Conservation (phyloP, 768 basidiomycete genomes). For the Amanita exitialis region DNA sequence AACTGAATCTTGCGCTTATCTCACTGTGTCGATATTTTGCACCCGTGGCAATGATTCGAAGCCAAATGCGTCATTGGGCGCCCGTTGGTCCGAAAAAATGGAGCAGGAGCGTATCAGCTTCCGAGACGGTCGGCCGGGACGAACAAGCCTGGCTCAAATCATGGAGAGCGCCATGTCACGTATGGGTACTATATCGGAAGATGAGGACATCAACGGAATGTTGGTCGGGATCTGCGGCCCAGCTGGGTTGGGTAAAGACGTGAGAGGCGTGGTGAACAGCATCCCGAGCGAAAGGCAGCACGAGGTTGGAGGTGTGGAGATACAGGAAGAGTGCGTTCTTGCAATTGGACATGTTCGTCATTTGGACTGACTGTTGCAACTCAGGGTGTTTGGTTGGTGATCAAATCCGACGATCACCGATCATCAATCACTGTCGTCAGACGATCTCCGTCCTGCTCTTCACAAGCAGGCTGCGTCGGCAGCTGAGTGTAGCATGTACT, state of each 20-base stretch:
- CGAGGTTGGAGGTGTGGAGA: slow-evolving; percentile 32
- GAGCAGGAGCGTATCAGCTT: background rate
- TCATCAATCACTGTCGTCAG: background rate
- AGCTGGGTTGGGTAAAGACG: background rate
- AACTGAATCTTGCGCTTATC: background rate
- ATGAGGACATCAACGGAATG: background rate
- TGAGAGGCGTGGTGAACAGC: slow-evolving; percentile 15
- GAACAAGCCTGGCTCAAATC: background rate
- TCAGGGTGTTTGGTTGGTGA: background rate
- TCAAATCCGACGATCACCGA: no score
- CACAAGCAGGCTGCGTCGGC: no score
- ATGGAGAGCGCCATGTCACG: background rate
- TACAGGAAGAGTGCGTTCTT: slow-evolving; percentile 20
- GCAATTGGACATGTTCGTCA: background rate
- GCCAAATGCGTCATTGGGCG: no score
- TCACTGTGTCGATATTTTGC: background rate
- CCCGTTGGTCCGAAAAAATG: background rate
- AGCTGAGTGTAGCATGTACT: no score
- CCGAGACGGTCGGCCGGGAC: slow-evolving; percentile 5
- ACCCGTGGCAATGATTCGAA: background rate
- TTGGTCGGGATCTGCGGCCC: slow-evolving; percentile 2
- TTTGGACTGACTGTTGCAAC: background rate
- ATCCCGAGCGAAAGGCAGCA: slow-evolving; percentile 21
- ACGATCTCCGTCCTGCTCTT: no score
- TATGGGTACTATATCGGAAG: background rate